Evolutionary conservation across 164 flowering plant genomes (phyloP).

Genomic region (Stephania yunnanensis): DNA sequence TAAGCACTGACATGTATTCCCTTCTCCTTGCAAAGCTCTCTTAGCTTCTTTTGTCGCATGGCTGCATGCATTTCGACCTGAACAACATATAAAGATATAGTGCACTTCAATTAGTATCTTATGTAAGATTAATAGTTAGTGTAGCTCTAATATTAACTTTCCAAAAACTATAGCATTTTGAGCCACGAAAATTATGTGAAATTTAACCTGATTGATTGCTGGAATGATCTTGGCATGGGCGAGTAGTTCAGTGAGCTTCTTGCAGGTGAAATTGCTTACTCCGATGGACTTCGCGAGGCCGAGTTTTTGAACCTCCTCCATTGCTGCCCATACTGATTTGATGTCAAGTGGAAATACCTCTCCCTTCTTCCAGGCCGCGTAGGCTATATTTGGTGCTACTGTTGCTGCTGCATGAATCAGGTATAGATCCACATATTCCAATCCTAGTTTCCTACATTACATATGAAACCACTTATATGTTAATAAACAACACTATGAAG

Average conservation of each 20-base stretch:
- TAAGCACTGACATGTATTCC: not conserved
- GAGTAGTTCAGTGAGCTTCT: not conserved
- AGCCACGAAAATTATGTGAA: no score
- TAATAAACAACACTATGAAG: no score
- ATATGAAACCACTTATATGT: no score
- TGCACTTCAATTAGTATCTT: no score
- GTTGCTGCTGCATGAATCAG: not conserved
- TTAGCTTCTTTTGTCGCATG: constrained; percentile 2
- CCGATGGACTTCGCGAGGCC: constrained; percentile 8
- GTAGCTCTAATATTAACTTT: no score
- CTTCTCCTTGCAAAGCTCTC: constrained; percentile 1
- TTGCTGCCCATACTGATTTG: constrained; percentile 6
- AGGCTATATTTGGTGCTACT: no score
- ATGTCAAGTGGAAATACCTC: constrained; percentile 1
- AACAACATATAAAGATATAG: not conserved
- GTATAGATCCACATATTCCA: not conserved
- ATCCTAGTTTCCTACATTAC: not conserved
- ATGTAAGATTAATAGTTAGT: no score
- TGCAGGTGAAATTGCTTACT: constrained; percentile 3
- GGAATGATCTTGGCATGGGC: not conserved
- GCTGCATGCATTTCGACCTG: constrained; percentile 4
- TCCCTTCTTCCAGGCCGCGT: not conserved
- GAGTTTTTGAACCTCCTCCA: not conserved
- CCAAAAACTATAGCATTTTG: not conserved
- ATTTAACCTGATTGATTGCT: constrained; percentile 3